Evolutionary conservation across 2,329 filamentous ascomycete genomes (phyloP), one percentile per base, ranked within the genome.

Genomic region (Orbilia quercus): DNA sequence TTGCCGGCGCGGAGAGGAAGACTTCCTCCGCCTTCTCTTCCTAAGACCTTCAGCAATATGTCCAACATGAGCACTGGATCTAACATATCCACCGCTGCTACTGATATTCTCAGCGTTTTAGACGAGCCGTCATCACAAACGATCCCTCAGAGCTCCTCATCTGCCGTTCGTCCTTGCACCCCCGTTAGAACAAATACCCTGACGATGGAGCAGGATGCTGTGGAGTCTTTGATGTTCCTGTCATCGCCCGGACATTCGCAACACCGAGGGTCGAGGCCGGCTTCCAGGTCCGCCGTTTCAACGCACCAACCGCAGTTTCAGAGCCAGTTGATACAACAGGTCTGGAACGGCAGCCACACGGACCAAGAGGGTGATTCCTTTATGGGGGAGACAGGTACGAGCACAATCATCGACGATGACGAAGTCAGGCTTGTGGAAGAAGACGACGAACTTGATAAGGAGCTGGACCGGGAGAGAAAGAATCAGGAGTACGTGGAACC

Each of bases 141-240:
- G 7, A n/a, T 51, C n/a, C 20, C 22, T 42, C 42, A 23, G n/a
- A 50, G 28, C 34, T 57, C 66, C 14, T 66, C 63, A n/a, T 20
- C 28, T 23, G 53, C 67, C 14, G 59, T 65, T 28, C 67, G 67
- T 31, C 67, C 67, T 42, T 65, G 59, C 40, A 72, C 67, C 14
- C 67, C 67, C 7, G 67, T 72, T 6, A 58, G 67, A 38, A 67
- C 69, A 14, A 74, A 64, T 23, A 72, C 62, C n/a, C 44, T 62
- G 12, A 80, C 78, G 2, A 80, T 78, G 57, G 91, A 95, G 78
- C 90, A 92, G 78, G 91, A 94, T 77, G 91, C 91, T 4, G 88
- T 94, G 50, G 91, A 93, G 78, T 90, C 90, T 0, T 81, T 95
- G 22, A 83, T 94, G 23, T 92, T 93, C 78, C 90, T 95, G 87